These are phyloP conservation scores for Nannochloropsis oceanica DNA, from an alignment of 108 stramenopile species.

Conservation along the genomic window DNA sequence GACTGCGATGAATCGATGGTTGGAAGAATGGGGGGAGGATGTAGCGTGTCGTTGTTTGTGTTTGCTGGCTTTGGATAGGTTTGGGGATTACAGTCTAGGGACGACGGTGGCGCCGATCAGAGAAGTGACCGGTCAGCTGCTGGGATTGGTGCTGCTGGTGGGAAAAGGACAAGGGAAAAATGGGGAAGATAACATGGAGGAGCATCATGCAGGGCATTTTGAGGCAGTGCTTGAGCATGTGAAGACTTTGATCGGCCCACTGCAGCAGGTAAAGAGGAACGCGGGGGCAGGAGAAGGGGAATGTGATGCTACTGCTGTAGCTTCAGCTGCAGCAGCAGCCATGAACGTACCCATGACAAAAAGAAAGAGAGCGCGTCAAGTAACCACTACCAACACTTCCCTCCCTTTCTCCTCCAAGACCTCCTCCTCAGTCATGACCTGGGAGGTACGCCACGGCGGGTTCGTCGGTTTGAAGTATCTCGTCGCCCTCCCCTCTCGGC, in stretches of 20 bases:
- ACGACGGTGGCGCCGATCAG: slow-evolving; percentile 16
- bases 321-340: too few species aligned
- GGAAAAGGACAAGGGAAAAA: background rate
- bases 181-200: too few species aligned
- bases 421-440: background rate
- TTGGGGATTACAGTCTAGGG: slow-evolving; percentile 12
- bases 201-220: background rate
- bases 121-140: slow-evolving; percentile 16
- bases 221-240: background rate
- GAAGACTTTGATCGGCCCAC: background rate
- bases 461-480: slow-evolving; percentile 15
- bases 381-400: too few species aligned
- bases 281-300: background rate
- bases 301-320: background rate
- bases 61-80: slow-evolving; percentile 11
- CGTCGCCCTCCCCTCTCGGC: background rate
- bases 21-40: slow-evolving; percentile 21
- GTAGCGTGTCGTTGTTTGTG: slow-evolving; percentile 14
- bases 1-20: background rate
- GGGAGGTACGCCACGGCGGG: slow-evolving; percentile 19
- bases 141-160: slow-evolving; percentile 3
- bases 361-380: too few species aligned
- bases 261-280: too few species aligned
- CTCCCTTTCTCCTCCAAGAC: background rate
- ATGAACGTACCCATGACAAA: too few species aligned